Percentiles rank a stretch among this genome's conserved stretches.
phyloP scores from a whole-genome alignment of 805 yeast genomes.

The Saccharomycopsis fibuligera region DNA sequence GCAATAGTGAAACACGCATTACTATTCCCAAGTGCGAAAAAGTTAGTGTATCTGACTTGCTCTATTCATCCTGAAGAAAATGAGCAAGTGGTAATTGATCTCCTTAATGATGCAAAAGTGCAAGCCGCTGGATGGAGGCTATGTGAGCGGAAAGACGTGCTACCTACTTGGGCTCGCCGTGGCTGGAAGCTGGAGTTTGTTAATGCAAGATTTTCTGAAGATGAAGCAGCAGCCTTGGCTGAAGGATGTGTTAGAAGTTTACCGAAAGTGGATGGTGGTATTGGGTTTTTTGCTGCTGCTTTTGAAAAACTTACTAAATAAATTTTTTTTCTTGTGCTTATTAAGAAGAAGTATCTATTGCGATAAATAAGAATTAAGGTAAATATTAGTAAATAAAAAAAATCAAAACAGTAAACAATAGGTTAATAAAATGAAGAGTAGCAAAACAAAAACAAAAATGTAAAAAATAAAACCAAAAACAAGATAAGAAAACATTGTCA shows the following conservation, averaged over 20 bases:
- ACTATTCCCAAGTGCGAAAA: constrained; percentile 65
- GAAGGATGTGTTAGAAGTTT: constrained; percentile 82
- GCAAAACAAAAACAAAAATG: neutral
- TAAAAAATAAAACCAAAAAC: neutral
- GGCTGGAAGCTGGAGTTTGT: constrained; percentile 69
- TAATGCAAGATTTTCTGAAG: constrained; percentile 36
- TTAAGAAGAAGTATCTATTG: neutral
- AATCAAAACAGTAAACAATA: neutral
- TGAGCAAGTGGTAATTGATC: constrained; percentile 81
- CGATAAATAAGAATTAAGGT: too few species aligned
- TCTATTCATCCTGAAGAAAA: constrained; percentile 92
- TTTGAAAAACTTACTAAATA: constrained; percentile 48
- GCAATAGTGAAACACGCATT: constrained; percentile 86
- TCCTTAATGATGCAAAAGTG: constrained; percentile 62
- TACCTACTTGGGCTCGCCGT: constrained; percentile 83
- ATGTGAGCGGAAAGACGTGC: constrained; percentile 51
- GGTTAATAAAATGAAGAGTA: neutral
- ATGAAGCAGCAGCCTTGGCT: constrained; percentile 51
- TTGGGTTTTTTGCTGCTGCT: constrained; percentile 95
- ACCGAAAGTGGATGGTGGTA: constrained; percentile 94
- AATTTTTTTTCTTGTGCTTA: neutral
- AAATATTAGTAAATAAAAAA: too few species aligned
- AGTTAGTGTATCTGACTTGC: constrained; percentile 91
- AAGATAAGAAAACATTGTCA: neutral
- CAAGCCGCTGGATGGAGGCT: constrained; percentile 70